Conservation (phyloP, 1,284 basidiomycete genomes). For the Vanrija pseudolonga region DNA sequence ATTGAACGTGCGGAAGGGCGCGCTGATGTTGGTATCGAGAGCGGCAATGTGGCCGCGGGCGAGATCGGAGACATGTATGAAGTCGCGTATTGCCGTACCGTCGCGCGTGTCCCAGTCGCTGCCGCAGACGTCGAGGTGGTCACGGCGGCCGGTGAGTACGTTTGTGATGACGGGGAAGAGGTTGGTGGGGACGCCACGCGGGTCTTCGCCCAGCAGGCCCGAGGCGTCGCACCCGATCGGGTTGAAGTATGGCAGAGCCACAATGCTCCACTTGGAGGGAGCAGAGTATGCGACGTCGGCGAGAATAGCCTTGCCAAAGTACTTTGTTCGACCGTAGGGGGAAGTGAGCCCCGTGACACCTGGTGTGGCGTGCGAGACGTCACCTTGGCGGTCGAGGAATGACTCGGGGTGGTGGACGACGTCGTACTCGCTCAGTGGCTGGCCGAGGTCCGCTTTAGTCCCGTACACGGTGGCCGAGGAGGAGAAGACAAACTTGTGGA, state of each 20-base stretch:
- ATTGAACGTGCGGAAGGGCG: conserved; percentile 59
- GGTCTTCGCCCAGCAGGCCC: conserved; percentile 26
- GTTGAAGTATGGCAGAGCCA: conserved; percentile 26
- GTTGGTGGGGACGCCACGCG: conserved; percentile 18
- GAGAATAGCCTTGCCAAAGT: conserved; percentile 14
- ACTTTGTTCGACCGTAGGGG: conserved; percentile 12
- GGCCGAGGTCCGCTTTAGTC: conserved; percentile 8
- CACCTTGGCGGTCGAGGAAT: neutral
- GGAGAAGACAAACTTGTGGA: conserved; percentile 15
- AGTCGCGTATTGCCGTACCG: conserved; percentile 8
- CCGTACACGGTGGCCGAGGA: conserved; percentile 15
- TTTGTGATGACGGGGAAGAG: conserved; percentile 24
- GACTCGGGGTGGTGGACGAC: conserved; percentile 12
- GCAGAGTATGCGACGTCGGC: conserved; percentile 15
- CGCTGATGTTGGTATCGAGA: conserved; percentile 4
- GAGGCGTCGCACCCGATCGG: conserved; percentile 27
- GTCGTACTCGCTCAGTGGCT: conserved; percentile 11
- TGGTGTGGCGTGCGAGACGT: neutral
- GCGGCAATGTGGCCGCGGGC: conserved; percentile 25
- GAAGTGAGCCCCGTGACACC: conserved; percentile 9
- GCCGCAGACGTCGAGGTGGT: conserved; percentile 22
- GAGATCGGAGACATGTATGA: conserved; percentile 18
- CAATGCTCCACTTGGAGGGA: conserved; percentile 14
- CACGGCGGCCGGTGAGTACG: conserved; percentile 21
- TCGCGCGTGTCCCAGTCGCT: conserved; percentile 21